These are phyloP conservation scores for Hypoxylon sp. DNA, from an alignment of 2,329 filamentous ascomycete genomes.

Conservation along the genomic window DNA sequence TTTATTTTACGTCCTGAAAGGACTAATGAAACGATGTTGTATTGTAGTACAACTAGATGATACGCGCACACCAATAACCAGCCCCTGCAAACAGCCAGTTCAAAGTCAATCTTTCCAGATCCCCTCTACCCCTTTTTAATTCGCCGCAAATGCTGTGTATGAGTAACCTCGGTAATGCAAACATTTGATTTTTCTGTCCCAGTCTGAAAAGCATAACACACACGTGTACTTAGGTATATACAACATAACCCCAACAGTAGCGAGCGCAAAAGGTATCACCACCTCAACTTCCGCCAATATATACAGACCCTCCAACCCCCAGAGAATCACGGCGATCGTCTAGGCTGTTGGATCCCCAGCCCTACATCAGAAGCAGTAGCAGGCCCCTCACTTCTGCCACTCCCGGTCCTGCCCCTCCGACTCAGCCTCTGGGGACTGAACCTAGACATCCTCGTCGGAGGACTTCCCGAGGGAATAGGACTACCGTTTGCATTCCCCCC, in stretches of 20 bases:
- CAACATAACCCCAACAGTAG: conserved; percentile 6
- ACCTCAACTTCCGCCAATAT: conserved; percentile 2
- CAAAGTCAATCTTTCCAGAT: conserved; percentile 2
- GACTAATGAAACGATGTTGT: not conserved
- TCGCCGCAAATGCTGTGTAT: conserved; percentile 9
- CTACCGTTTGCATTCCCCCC: conserved; percentile 16
- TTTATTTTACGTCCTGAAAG: not conserved
- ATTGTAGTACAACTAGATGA: not conserved
- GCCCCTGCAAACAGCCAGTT: not conserved
- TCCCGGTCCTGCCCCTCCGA: conserved; percentile 28
- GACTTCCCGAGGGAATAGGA: conserved; percentile 8
- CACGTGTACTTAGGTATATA: conserved; percentile 10
- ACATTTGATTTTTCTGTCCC: conserved; percentile 21
- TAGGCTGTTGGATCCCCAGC: conserved; percentile 37
- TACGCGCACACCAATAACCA: not conserved
- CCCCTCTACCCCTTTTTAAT: not conserved
- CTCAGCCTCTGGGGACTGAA: conserved; percentile 28
- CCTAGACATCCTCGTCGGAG: conserved; percentile 19
- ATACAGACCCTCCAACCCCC: conserved; percentile 13
- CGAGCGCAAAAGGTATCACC: not conserved
- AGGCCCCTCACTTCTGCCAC: conserved; percentile 9
- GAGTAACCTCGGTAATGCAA: conserved; percentile 11
- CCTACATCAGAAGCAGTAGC: conserved; percentile 25
- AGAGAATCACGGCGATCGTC: conserved; percentile 14
- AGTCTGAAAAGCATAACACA: conserved; percentile 11